phyloP scores from a whole-genome alignment of 306 rosid species.

The Morella rubra region DNA sequence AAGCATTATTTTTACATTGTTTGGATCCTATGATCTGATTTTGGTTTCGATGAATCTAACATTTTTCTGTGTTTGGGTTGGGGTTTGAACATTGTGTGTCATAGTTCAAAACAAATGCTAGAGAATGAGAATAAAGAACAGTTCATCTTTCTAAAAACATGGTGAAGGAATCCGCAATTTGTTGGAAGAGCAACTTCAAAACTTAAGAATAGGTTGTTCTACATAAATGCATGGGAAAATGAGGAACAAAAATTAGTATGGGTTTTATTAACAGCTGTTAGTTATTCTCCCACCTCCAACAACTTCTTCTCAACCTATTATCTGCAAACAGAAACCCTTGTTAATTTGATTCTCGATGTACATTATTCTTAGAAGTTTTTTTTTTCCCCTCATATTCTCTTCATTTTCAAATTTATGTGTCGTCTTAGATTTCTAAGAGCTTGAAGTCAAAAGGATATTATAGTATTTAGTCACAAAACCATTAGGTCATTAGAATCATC shows the following conservation, averaged over 20 bases:
- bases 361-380: background rate
- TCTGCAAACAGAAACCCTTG: background rate
- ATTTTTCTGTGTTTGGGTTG: background rate
- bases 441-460: background rate
- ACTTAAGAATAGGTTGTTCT: background rate
- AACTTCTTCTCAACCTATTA: background rate
- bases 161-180: background rate
- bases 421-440: conserved; percentile 2
- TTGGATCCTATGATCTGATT: background rate
- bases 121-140: background rate
- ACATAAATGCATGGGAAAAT: background rate
- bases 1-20: background rate
- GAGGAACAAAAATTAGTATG: background rate
- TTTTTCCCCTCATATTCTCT: background rate
- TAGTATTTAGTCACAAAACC: background rate
- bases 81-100: background rate
- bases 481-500: background rate
- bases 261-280: too few relatives aligned
- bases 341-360: background rate
- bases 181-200: background rate
- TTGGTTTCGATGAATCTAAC: too few relatives aligned
- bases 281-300: background rate
- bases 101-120: background rate
- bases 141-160: background rate
- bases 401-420: background rate